Evolutionary conservation across 225 moss, liverwort and hornwort genomes (phyloP).

Genomic region (Thuidium tamariscinum): DNA sequence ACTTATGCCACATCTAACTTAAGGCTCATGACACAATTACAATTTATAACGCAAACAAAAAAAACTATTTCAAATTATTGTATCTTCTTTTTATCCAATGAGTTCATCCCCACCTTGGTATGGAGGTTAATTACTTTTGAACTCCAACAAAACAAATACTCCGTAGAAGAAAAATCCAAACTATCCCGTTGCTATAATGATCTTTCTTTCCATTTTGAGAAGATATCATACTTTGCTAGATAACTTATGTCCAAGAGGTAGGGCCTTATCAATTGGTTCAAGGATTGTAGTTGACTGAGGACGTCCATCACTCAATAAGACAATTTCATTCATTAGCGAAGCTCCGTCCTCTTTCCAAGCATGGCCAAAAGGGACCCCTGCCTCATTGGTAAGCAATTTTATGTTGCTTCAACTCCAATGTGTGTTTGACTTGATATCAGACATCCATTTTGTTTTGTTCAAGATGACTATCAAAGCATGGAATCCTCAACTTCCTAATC

Average conservation of each 20-base stretch:
- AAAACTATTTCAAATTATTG: no score
- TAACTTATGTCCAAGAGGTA: neutral
- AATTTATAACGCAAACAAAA: no score
- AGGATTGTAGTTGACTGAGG: neutral
- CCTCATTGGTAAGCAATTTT: neutral
- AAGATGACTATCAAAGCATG: neutral
- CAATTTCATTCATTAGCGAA: neutral
- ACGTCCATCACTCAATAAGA: neutral
- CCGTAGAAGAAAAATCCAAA: no score
- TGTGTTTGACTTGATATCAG: neutral
- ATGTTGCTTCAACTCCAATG: neutral
- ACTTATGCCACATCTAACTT: no score
- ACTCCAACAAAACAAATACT: no score
- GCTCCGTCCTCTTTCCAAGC: neutral
- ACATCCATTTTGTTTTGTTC: neutral
- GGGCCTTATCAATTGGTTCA: neutral
- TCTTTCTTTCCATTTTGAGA: neutral
- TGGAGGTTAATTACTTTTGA: neutral
- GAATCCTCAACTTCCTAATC: neutral
- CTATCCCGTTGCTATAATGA: accelerated
- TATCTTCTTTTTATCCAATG: no score
- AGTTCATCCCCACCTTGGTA: accelerated
- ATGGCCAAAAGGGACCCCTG: neutral
- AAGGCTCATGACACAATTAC: no score
- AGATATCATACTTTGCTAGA: neutral